Conservation (phyloP, 228 moss, liverwort and hornwort species). For the Sphagnum fallax region DNA sequence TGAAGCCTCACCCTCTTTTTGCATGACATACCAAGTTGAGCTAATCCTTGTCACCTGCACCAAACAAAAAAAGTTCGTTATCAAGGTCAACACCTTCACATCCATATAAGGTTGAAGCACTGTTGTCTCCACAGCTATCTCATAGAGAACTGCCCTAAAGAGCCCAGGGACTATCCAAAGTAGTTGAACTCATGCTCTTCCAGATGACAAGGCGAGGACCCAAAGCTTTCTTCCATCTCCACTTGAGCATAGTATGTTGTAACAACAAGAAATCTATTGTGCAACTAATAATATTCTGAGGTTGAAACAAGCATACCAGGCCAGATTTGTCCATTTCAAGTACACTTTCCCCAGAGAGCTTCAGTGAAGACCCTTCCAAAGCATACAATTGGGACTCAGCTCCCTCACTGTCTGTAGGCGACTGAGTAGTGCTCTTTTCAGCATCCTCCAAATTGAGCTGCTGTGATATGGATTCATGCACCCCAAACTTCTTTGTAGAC, state of each 20-base stretch:
- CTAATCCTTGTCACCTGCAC: conserved; percentile 47
- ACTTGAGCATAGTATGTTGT: neutral
- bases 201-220: neutral
- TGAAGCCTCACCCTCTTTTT: conserved; percentile 24
- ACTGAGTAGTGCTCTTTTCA: neutral
- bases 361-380: conserved; percentile 5
- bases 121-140: neutral
- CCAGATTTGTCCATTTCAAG: conserved; percentile 67
- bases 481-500: conserved; percentile 7
- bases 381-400: neutral
- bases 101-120: neutral
- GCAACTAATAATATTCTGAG: neutral
- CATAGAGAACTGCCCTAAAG: neutral
- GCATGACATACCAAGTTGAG: conserved; percentile 59
- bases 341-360: conserved; percentile 62
- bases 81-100: too few species aligned
- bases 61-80: neutral
- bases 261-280: neutral
- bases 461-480: conserved; percentile 7
- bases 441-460: conserved; percentile 2
- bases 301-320: conserved; percentile 27
- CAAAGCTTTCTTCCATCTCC: neutral
- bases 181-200: neutral
- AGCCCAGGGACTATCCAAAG: neutral
- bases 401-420: neutral